A percentile compares a stretch with the other conserved stretches of the same genome.
Conservation (phyloP, 73 alveolate species). For the Tetrahymena malaccensis region DNA sequence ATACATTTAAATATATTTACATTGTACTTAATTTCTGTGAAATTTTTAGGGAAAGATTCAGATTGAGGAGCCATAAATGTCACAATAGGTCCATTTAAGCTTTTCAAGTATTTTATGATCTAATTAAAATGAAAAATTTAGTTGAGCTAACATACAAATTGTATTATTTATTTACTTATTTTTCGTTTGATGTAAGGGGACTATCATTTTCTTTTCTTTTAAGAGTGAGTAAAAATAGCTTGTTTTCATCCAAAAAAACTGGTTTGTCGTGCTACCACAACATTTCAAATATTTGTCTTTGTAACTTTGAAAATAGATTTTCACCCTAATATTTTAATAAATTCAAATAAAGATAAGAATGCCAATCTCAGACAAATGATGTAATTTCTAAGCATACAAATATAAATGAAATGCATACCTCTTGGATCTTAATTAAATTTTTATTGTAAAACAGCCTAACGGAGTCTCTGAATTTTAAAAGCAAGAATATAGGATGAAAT, state of each 20-base stretch:
- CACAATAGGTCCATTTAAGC: not conserved
- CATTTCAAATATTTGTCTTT: not conserved
- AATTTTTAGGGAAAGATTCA: not conserved
- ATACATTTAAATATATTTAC: too few species aligned
- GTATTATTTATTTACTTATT: not conserved
- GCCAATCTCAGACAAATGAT: not conserved
- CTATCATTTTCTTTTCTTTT: not conserved
- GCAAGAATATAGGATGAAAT: not conserved
- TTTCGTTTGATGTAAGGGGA: not conserved
- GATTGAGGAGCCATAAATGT: not conserved
- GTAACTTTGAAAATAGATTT: not conserved
- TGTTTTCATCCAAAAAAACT: not conserved
- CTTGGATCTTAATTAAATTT: not conserved
- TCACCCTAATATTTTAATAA: not conserved
- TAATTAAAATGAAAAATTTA: not conserved
- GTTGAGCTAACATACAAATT: not conserved
- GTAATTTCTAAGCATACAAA: not conserved
- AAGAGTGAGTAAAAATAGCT: not conserved
- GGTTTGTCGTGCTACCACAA: not conserved
- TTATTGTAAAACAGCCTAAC: not conserved
- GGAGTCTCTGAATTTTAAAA: not conserved
- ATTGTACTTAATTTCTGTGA: not conserved
- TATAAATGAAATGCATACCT: not conserved
- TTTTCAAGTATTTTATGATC: not conserved
- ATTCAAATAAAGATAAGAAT: not conserved